Percentiles rank a stretch among this genome's conserved stretches.
These are phyloP conservation scores for Kodamaea plutei DNA, from an alignment of 1,139 yeast species.

Conservation along the genomic window DNA sequence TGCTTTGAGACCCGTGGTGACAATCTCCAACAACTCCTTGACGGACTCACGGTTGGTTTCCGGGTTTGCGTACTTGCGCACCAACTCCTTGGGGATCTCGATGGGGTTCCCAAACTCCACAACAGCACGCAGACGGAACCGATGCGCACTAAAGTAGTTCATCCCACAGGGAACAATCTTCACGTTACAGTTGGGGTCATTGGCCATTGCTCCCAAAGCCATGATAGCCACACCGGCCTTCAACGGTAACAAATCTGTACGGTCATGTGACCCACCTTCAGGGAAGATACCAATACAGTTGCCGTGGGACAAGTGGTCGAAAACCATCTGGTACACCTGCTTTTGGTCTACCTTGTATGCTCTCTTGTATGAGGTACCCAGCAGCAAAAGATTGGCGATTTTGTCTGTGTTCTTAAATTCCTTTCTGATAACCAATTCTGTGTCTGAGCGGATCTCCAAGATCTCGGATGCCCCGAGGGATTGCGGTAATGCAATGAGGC, in stretches of 20 bases:
- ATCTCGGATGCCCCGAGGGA: conserved; percentile 78
- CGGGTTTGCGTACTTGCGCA: conserved; percentile 58
- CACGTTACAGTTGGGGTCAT: conserved; percentile 59
- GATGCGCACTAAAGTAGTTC: conserved; percentile 46
- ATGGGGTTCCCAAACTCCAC: conserved; percentile 46
- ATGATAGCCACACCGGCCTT: conserved; percentile 49
- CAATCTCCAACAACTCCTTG: conserved; percentile 27
- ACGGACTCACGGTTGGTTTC: conserved; percentile 73
- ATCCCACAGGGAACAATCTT: conserved; percentile 45
- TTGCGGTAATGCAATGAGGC: conserved; percentile 73
- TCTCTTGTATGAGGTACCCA: conserved; percentile 62
- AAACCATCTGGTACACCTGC: conserved; percentile 74
- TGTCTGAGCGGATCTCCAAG: conserved; percentile 65
- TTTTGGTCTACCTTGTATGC: conserved; percentile 87
- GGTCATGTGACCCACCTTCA: conserved; percentile 58
- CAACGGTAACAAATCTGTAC: conserved; percentile 38
- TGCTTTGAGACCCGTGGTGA: conserved; percentile 27
- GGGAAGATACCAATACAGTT: conserved; percentile 94
- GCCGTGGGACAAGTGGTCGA: conserved; percentile 73
- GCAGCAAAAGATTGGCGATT: conserved; percentile 36
- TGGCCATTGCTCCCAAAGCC: conserved; percentile 51
- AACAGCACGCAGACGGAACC: conserved; percentile 45
- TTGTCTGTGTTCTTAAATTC: conserved; percentile 58
- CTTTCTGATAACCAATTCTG: conserved; percentile 63
- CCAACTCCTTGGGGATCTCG: conserved; percentile 40